Evolutionary conservation across 805 yeast species (phyloP).

Genomic region (Candida insectalens): DNA sequence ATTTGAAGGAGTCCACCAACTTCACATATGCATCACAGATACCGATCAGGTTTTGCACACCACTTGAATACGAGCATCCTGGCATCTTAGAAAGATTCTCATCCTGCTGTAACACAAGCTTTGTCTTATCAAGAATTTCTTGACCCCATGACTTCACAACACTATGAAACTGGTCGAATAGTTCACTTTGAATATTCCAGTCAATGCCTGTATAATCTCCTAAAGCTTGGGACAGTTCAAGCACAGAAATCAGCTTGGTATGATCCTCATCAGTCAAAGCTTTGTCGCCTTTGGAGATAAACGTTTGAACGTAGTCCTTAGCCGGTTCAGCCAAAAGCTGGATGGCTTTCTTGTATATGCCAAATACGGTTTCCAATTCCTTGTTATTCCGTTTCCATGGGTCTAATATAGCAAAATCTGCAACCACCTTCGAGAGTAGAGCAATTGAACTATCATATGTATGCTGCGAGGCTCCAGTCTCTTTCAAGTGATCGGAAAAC

Average conservation of each 20-base stretch:
- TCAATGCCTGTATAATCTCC: constrained; percentile 11
- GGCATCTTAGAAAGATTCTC: constrained; percentile 30
- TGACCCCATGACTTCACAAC: constrained; percentile 17
- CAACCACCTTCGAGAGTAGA: constrained; percentile 10
- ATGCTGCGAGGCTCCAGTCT: constrained; percentile 3
- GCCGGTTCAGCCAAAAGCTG: constrained; percentile 12
- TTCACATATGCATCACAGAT: constrained; percentile 27
- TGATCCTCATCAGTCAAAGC: constrained; percentile 3
- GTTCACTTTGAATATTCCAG: constrained; percentile 16
- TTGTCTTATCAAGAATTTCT: constrained; percentile 22
- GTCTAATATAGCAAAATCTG: constrained; percentile 16
- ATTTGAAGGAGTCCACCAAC: constrained; percentile 49
- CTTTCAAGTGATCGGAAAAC: constrained; percentile 6
- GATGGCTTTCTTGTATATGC: constrained; percentile 11
- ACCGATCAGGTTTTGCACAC: constrained; percentile 19
- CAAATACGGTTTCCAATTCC: constrained; percentile 12
- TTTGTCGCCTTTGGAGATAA: constrained; percentile 9
- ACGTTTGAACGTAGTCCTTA: constrained; percentile 11
- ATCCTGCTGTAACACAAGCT: constrained; percentile 50
- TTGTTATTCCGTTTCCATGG: constrained; percentile 18
- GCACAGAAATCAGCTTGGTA: constrained; percentile 7
- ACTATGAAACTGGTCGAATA: constrained; percentile 14
- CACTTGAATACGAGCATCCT: constrained; percentile 20
- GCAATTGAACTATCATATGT: constrained; percentile 10
- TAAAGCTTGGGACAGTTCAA: constrained; percentile 10